Conservation (phyloP, 495 filamentous ascomycete genomes). For the Aspergillus wentii region DNA sequence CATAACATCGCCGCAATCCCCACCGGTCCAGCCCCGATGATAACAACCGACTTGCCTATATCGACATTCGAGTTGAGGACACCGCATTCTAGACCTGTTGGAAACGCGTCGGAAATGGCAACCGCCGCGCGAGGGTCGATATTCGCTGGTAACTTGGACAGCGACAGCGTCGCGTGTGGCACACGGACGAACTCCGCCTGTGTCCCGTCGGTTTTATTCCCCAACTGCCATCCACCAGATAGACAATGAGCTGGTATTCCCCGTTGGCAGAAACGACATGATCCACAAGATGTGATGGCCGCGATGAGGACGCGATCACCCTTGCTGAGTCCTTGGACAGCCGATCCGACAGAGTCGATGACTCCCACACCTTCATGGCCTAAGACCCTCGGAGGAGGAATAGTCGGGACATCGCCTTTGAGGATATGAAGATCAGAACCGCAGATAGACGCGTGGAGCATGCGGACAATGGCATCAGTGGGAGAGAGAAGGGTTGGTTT, state of each 20-base stretch:
- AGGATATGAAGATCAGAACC: slow-evolving; percentile 76
- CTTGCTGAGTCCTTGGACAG: slow-evolving; percentile 41
- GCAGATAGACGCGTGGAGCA: slow-evolving; percentile 76
- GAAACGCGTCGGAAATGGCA: slow-evolving; percentile 43
- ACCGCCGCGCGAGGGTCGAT: slow-evolving; percentile 34
- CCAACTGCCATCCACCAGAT: slow-evolving; percentile 36
- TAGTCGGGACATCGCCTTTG: slow-evolving; percentile 61
- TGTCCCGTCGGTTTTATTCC: slow-evolving; percentile 41
- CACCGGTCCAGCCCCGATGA: slow-evolving; percentile 49
- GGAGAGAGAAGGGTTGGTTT: slow-evolving; percentile 64
- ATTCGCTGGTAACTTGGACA: slow-evolving; percentile 30
- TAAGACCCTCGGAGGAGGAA: slow-evolving; percentile 70
- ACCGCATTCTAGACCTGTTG: slow-evolving; percentile 47
- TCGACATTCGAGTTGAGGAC: slow-evolving; percentile 39
- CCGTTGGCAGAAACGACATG: slow-evolving; percentile 33
- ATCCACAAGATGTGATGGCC: slow-evolving; percentile 34
- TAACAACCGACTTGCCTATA: slow-evolving; percentile 39
- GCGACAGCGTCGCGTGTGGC: slow-evolving; percentile 37
- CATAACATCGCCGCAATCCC: slow-evolving; percentile 44
- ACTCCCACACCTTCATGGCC: slow-evolving; percentile 85
- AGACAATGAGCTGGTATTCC: slow-evolving; percentile 34
- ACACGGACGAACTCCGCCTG: slow-evolving; percentile 48
- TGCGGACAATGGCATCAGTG: slow-evolving; percentile 70
- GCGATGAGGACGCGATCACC: slow-evolving; percentile 41
- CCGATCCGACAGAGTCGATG: slow-evolving; percentile 62